These are phyloP conservation scores for Cudoniella acicularis DNA, from an alignment of 495 filamentous ascomycete genomes.

Conservation along the genomic window DNA sequence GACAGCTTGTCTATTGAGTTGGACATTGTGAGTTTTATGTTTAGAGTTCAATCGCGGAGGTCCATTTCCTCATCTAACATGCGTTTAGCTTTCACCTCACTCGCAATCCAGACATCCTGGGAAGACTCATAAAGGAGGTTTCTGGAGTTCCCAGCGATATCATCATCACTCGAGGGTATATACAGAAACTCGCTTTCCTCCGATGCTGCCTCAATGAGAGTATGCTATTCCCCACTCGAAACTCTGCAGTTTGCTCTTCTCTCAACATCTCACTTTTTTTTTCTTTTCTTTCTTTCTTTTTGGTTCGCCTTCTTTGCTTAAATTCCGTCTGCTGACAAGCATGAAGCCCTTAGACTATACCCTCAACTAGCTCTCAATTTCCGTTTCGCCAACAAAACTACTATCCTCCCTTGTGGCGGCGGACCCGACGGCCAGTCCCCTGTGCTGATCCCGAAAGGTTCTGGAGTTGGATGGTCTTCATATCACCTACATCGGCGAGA, in stretches of 20 bases:
- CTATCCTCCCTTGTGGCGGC: constrained; percentile 66
- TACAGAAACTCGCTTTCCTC: constrained; percentile 37
- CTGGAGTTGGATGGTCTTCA: constrained; percentile 39
- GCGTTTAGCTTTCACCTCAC: too few relatives aligned
- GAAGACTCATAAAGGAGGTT: too few relatives aligned
- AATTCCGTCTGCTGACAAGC: too few relatives aligned
- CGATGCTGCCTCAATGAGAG: constrained; percentile 40
- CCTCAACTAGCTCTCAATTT: constrained; percentile 62
- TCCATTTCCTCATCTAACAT: too few relatives aligned
- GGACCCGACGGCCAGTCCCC: constrained; percentile 58
- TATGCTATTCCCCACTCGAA: too few relatives aligned
- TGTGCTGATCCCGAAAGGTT: constrained; percentile 41
- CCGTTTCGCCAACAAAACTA: constrained; percentile 57
- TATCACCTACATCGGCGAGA: constrained; percentile 49
- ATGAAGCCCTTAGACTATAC: constrained; percentile 47
- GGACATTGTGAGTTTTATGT: constrained; percentile 14
- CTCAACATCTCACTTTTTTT: too few relatives aligned
- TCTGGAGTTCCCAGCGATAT: constrained; percentile 19
- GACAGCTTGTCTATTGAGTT: constrained; percentile 28
- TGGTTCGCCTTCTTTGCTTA: too few relatives aligned
- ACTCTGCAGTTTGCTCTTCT: too few relatives aligned
- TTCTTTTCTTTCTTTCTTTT: too few relatives aligned
- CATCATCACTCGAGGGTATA: constrained; percentile 27
- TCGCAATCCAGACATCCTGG: too few relatives aligned
- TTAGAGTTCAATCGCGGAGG: too few relatives aligned